phyloP scores from a whole-genome alignment of 768 basidiomycete species.

The Lactarius sanguifluus region DNA sequence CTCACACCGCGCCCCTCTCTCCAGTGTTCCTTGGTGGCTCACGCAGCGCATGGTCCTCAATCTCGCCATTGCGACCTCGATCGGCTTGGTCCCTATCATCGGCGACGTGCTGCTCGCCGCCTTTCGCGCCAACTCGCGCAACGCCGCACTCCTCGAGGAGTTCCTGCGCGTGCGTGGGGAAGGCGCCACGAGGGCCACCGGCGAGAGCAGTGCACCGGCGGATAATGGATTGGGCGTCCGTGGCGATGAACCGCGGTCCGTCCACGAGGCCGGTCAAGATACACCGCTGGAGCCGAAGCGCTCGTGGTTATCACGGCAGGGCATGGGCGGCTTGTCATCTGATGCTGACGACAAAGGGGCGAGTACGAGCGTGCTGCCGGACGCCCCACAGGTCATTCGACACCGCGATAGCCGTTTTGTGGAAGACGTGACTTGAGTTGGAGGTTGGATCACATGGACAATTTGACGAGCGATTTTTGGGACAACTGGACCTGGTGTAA shows the following conservation, averaged over 20 bases:
- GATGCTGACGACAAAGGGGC: not conserved
- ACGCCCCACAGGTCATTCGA: not conserved
- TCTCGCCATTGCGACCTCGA: constrained; percentile 62
- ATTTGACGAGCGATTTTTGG: not conserved
- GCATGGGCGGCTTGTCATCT: not conserved
- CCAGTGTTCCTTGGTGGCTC: constrained; percentile 60
- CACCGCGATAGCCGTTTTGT: constrained; percentile 28
- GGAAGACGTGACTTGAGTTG: constrained; percentile 20
- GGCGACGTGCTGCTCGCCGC: constrained; percentile 77
- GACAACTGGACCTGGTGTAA: not conserved
- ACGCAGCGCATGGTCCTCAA: constrained; percentile 72
- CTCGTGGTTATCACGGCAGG: not conserved
- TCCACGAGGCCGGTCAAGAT: not conserved
- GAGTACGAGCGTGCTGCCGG: not conserved
- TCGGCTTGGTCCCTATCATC: constrained; percentile 67
- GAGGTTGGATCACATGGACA: not conserved
- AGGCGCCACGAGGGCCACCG: not conserved
- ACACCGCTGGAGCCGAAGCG: not conserved
- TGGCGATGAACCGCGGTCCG: not conserved
- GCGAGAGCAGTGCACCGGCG: not conserved
- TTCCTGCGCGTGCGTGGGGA: constrained; percentile 71
- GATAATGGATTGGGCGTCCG: not conserved
- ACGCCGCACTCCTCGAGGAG: constrained; percentile 84
- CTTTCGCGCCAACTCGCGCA: constrained; percentile 88
- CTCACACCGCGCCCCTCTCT: not conserved